A percentile compares a stretch with the other conserved stretches of the same genome.
Evolutionary conservation across 805 yeast genomes (phyloP).

Genomic region (Yamadazyma akitaensis): DNA sequence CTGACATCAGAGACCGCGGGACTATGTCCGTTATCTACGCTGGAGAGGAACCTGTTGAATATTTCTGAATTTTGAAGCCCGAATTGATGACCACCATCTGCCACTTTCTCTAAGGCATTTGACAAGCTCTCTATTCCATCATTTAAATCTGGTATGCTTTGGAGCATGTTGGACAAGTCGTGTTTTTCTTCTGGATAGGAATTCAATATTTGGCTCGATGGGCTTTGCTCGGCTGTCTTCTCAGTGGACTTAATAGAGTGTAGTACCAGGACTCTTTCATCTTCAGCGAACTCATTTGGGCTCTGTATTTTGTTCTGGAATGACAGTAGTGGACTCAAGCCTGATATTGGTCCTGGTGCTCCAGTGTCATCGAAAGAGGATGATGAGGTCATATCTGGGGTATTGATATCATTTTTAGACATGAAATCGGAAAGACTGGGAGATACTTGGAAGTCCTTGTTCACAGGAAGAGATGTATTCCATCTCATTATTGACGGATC

Average conservation of each 20-base stretch:
- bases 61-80: slow-evolving; percentile 26
- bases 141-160: slow-evolving; percentile 17
- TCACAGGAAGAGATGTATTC: background rate
- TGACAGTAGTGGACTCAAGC: slow-evolving; percentile 6
- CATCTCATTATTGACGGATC: slow-evolving; percentile 1
- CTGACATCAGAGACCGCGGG: background rate
- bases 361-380: slow-evolving; percentile 7
- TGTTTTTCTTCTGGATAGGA: background rate
- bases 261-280: background rate
- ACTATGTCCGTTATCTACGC: slow-evolving; percentile 1
- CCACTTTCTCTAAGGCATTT: slow-evolving; percentile 22
- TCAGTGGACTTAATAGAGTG: background rate
- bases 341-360: slow-evolving; percentile 15
- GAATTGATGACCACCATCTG: slow-evolving; percentile 24
- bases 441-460: background rate
- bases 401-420: background rate
- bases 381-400: slow-evolving; percentile 7
- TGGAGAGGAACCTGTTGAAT: slow-evolving; percentile 21
- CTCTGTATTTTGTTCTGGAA: background rate
- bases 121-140: slow-evolving; percentile 26
- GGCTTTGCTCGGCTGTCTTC: background rate
- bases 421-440: slow-evolving; percentile 9
- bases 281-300: background rate
- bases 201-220: background rate
- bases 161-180: background rate